These are phyloP conservation scores for Capronia epimyces DNA, from an alignment of 2,329 filamentous ascomycete genomes.

Conservation along the genomic window DNA sequence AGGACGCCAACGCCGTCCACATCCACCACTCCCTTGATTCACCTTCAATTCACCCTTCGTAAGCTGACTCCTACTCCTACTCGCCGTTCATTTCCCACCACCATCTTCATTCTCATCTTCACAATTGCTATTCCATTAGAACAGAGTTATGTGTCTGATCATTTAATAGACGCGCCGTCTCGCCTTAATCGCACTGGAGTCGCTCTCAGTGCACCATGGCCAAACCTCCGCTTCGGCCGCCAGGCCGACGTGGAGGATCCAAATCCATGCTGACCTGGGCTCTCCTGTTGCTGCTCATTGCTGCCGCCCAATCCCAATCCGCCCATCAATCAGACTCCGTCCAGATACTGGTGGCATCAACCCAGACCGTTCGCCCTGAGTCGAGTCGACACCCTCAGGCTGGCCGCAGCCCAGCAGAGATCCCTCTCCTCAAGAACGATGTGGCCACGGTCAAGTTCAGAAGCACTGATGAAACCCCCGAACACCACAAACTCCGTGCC, in stretches of 20 bases:
- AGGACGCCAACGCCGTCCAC: neutral
- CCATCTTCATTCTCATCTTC: neutral
- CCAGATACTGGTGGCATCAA: slow-evolving; percentile 23
- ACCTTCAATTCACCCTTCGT: neutral
- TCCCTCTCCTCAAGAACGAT: slow-evolving; percentile 28
- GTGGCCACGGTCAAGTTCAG: slow-evolving; percentile 27
- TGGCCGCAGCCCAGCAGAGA: slow-evolving; percentile 31
- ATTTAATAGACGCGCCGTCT: neutral
- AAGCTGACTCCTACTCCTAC: neutral
- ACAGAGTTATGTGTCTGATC: neutral
- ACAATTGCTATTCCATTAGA: neutral
- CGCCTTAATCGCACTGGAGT: slow-evolving; percentile 8
- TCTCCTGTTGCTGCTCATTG: slow-evolving; percentile 24
- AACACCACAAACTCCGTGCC: slow-evolving; percentile 47
- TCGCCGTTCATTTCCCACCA: neutral
- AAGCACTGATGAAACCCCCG: slow-evolving; percentile 27
- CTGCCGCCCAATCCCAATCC: slow-evolving; percentile 19
- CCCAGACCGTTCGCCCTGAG: slow-evolving; percentile 16
- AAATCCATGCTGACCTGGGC: slow-evolving; percentile 27
- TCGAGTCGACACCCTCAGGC: slow-evolving; percentile 21
- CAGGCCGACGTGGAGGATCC: slow-evolving; percentile 24
- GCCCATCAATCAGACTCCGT: slow-evolving; percentile 13
- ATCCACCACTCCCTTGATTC: neutral
- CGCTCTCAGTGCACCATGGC: slow-evolving; percentile 17
- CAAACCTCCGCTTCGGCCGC: slow-evolving; percentile 26